Evolutionary conservation across 441 rosid genomes (phyloP).

Genomic region (Hura crepitans): DNA sequence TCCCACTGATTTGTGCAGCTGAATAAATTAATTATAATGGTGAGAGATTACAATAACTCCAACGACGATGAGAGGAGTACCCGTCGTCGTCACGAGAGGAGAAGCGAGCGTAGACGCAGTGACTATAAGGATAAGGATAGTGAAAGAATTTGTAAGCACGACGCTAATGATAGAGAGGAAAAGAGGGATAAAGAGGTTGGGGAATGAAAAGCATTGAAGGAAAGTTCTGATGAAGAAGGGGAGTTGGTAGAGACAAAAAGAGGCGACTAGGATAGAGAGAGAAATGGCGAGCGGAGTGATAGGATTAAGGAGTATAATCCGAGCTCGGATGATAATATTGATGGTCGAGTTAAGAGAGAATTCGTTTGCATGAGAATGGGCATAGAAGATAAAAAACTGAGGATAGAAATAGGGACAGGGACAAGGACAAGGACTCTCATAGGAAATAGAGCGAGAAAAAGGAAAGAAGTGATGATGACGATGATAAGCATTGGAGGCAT

Average conservation of each 20-base stretch:
- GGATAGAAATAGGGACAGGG: constrained; percentile 28
- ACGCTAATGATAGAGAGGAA: constrained; percentile 2
- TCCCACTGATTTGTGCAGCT: too few species aligned
- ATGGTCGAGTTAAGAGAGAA: constrained; percentile 23
- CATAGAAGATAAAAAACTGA: constrained; percentile 32
- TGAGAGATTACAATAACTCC: constrained; percentile 32
- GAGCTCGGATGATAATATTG: constrained; percentile 31
- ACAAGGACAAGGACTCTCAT: constrained; percentile 21
- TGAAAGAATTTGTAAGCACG: background rate
- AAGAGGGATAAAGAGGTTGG: background rate
- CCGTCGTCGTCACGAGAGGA: constrained; percentile 15
- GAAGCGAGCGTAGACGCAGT: background rate
- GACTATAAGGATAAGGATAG: constrained; percentile 6
- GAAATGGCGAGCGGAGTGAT: constrained; percentile 19
- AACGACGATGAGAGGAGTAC: constrained; percentile 28
- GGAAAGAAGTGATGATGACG: constrained; percentile 25
- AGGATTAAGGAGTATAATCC: constrained; percentile 19
- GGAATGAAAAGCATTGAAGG: background rate
- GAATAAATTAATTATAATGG: constrained; percentile 18
- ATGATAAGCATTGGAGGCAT: constrained; percentile 28
- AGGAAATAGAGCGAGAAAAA: constrained; percentile 22
- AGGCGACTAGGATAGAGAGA: constrained; percentile 4
- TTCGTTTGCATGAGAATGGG: constrained; percentile 30
- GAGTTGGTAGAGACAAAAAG: constrained; percentile 26
- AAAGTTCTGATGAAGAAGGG: constrained; percentile 38